Base-by-base conservation (phyloP, 75 land plant species). In the Selaginella moellendorffii region DNA sequence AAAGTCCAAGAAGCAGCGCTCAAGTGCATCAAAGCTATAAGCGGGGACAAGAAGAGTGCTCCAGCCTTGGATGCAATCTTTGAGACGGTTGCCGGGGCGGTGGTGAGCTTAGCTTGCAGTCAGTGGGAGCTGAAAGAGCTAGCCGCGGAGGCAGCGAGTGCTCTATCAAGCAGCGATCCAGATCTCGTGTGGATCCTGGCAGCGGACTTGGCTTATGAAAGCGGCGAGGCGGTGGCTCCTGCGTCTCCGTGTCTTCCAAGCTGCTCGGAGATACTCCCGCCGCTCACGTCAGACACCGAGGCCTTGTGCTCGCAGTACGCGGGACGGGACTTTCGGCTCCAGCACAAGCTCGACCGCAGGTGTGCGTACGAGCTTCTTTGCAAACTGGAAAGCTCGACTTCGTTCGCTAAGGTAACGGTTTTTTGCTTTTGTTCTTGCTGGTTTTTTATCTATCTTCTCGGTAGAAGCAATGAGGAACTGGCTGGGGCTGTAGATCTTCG, bases 101-200 rank as follows among this genome's bases (percentile, higher is more conserved):
- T 66, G 58, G 77, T 75, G 27, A 68, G 63, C 19, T 59, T 75
- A 19, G 77, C 77, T 26, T 75, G 77, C 54, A 58, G 25, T 22
- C 54, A 42, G 5, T 54, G 61, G 12, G 59, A 54, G 22, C 51
- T 75, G 30, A 27, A 46, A 26, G 68, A 18, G 23, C 22, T 61
- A 26, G 77, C 74, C 58, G 52, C 52, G 10, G 75, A 75, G 18
- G 36, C 77, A 29, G 53, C 61, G 14, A 26, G 64, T 60, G 72
- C 77, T 28, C 69, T 75, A 5, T 65, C 75, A 21, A 52, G 61
- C 24, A 29, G 69, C 2, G 77, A 75, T 61, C 54, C 61, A 1
- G 77, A 75, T 51, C 59, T 75, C n/a, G 68, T 75, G 21, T 75
- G 77, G 77, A 31, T 65, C 18, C 46, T 75, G 27, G 68, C 69